These are phyloP conservation scores for Penicillium italicum DNA, from an alignment of 2,329 filamentous ascomycete genomes.

Conservation along the genomic window DNA sequence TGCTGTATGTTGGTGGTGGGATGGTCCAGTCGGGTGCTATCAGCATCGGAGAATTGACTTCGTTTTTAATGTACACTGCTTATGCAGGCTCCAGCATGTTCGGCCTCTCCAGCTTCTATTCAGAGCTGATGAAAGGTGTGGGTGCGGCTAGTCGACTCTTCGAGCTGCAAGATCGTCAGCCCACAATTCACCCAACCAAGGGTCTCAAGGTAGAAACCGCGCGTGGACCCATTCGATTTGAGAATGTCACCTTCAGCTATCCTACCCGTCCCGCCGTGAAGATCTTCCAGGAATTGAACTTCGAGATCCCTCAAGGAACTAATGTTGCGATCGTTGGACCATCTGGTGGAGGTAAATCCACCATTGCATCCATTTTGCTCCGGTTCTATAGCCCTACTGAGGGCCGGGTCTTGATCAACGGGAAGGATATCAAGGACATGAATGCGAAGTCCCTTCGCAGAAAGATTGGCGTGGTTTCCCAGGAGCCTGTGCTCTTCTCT, in stretches of 20 bases:
- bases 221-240: constrained; percentile 82
- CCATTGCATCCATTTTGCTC: constrained; percentile 84
- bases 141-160: constrained; percentile 95
- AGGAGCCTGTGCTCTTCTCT: constrained; percentile 92
- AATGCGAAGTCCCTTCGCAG: constrained; percentile 90
- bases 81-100: constrained; percentile 84
- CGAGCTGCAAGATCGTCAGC: constrained; percentile 86
- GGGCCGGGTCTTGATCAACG: constrained; percentile 78
- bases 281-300: constrained; percentile 86
- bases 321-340: constrained; percentile 97
- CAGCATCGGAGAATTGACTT: constrained; percentile 86
- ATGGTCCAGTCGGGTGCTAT: constrained; percentile 85
- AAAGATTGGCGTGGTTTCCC: constrained; percentile 90
- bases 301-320: constrained; percentile 85
- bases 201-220: constrained; percentile 77
- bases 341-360: constrained; percentile 93
- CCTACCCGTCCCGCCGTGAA: constrained; percentile 86
- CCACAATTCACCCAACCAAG: constrained; percentile 81
- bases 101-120: constrained; percentile 92
- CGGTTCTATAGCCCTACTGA: constrained; percentile 83
- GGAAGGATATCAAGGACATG: constrained; percentile 75
- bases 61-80: constrained; percentile 97
- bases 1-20: constrained; percentile 84
- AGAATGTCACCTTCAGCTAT: constrained; percentile 82
- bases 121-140: constrained; percentile 97